Percentiles rank a stretch among this genome's conserved stretches.
Evolutionary conservation across 768 basidiomycete genomes (phyloP).

Genomic region (Rossbeevera mucosa): DNA sequence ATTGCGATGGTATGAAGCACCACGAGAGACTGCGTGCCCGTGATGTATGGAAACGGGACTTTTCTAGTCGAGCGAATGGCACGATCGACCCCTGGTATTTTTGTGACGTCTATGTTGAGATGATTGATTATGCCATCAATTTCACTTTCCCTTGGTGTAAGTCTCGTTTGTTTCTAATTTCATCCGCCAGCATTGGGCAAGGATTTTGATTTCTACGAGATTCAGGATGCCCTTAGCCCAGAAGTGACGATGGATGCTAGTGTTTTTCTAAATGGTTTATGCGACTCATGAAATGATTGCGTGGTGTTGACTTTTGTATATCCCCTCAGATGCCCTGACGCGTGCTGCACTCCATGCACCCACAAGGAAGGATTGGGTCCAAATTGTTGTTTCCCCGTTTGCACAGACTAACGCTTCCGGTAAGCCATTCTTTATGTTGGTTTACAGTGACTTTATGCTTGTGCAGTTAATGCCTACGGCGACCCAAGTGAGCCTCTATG

Average conservation of each 20-base stretch:
- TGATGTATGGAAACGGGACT: conserved; percentile 41
- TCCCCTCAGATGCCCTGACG: conserved; percentile 42
- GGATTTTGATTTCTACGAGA: conserved; percentile 43
- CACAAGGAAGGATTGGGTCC: conserved; percentile 47
- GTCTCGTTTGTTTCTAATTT: conserved; percentile 4
- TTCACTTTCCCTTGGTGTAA: conserved; percentile 60
- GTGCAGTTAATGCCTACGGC: conserved; percentile 8
- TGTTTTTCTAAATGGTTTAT: conserved; percentile 52
- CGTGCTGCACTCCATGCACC: conserved; percentile 65
- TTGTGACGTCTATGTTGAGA: conserved; percentile 56
- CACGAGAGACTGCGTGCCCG: conserved; percentile 17
- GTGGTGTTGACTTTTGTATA: conserved; percentile 32
- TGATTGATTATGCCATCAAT: conserved; percentile 67
- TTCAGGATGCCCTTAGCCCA: conserved; percentile 42
- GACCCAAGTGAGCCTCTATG: conserved; percentile 31
- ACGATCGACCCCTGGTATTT: conserved; percentile 58
- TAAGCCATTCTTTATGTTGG: conserved; percentile 6
- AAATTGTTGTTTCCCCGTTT: conserved; percentile 23
- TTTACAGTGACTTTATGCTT: not conserved
- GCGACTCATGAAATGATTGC: conserved; percentile 42
- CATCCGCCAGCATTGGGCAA: conserved; percentile 17
- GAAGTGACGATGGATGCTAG: conserved; percentile 43
- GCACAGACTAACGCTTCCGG: not conserved
- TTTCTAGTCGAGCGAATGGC: conserved; percentile 49
- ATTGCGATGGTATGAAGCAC: conserved; percentile 14